Conservation (phyloP, 805 yeast genomes). For the Barnettozyma populi region DNA sequence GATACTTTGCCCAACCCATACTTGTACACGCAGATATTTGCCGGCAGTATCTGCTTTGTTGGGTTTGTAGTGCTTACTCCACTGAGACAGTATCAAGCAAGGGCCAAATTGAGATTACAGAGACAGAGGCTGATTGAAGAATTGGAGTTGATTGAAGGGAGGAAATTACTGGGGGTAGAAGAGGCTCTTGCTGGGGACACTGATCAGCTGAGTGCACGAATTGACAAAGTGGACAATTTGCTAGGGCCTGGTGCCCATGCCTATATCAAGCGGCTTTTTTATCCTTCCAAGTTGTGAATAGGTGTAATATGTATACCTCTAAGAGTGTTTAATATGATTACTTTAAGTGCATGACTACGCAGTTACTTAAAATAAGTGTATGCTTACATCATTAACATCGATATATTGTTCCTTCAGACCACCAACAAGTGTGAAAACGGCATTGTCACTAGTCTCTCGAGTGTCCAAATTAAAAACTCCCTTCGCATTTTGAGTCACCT, state of each 20-base stretch:
- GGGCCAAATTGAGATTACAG: conserved; percentile 27
- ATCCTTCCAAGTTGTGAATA: conserved; percentile 16
- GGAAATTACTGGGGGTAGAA: background rate
- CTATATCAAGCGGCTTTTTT: conserved; percentile 14
- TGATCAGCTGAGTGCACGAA: background rate
- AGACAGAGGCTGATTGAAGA: background rate
- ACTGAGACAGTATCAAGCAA: conserved; percentile 46
- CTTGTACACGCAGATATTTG: conserved; percentile 52
- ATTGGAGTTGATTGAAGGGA: conserved; percentile 1
- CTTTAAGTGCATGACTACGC: no score
- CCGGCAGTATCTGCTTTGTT: conserved; percentile 42
- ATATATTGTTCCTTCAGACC: no score
- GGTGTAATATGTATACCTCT: no score
- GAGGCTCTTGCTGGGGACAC: background rate
- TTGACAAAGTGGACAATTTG: background rate
- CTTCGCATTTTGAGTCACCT: no score
- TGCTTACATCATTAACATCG: no score
- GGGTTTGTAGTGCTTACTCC: conserved; percentile 38
- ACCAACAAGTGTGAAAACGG: no score
- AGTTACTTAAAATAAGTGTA: no score
- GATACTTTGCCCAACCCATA: conserved; percentile 36
- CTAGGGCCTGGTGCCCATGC: conserved; percentile 1
- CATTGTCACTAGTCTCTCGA: no score
- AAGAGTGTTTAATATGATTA: no score
- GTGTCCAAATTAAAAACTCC: no score